phyloP scores from a whole-genome alignment of 306 rosid species.

The Acmispon strigosus region DNA sequence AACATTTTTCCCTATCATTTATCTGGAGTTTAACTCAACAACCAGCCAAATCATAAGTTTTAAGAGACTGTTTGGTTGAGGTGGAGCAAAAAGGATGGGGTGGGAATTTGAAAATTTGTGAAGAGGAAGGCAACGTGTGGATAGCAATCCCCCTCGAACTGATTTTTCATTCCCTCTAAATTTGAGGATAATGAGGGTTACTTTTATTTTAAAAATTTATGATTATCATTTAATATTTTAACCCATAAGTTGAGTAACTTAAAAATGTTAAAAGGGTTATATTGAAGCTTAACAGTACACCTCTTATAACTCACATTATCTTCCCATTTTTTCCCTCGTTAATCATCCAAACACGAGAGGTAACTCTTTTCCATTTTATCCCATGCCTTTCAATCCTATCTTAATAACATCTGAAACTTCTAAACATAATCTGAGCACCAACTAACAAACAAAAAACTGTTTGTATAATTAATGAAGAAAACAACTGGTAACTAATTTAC shows the following conservation, averaged over 20 bases:
- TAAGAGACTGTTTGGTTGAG: neutral
- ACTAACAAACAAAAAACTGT: neutral
- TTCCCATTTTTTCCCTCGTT: constrained; percentile 3
- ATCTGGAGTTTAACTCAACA: neutral
- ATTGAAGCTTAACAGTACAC: neutral
- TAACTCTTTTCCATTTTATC: neutral
- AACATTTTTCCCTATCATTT: neutral
- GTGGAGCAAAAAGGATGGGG: neutral
- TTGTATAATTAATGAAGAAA: neutral
- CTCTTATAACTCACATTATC: neutral
- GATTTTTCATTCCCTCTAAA: neutral
- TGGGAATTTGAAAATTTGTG: neutral
- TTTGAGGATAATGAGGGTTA: neutral
- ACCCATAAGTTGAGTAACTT: neutral
- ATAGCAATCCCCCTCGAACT: neutral
- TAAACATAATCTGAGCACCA: neutral
- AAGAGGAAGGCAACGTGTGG: neutral
- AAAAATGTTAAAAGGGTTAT: neutral
- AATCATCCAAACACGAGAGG: neutral
- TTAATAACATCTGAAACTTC: neutral
- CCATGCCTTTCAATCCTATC: neutral
- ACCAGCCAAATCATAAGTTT: neutral
- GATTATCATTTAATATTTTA: neutral
- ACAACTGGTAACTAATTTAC: constrained; percentile 37
- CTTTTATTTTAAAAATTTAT: neutral